Base-by-base conservation (phyloP, 768 basidiomycete species). In the Xerocomus spinulosus region DNA sequence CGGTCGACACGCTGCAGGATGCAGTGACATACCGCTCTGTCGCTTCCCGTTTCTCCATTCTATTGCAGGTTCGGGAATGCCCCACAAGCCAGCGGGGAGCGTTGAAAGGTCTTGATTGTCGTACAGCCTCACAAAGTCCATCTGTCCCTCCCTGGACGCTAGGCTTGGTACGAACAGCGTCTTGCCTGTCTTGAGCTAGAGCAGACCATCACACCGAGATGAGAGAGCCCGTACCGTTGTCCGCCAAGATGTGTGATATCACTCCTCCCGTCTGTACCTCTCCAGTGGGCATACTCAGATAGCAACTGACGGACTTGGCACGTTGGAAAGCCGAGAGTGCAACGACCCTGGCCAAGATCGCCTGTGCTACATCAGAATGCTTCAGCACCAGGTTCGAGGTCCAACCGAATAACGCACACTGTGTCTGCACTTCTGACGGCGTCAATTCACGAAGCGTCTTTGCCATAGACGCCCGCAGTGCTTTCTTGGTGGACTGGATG, bases 221-320 rank as follows among this genome's bases (percentile, higher is more conserved):
- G 34, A 25, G 24, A 46, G 13, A 44, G 14, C 40, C 12, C 78
- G 36, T 49, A 87, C 87, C 80, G 9, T 68, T 44, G 56, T 65
- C 63, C 18, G 69, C 59, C n/a, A 89, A 61, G 45, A 89, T 74
- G 13, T 70, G 70, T 10, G 73, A 61, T 10, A 79, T 72, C 29
- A 90, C 53, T 0, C 60, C 58, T 4, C 72, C 58, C 0, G 88
- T 90, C 56, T 83, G 75, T 21, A 82, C 71, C 56, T 91, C 88
- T 4, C 76, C 84, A 2, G 74, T 62, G 10, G 85, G 85, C 88
- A 91, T 89, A 65, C 80, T 89, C 34, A 91, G 71, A 62, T 85
- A 91, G 63, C 88, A 91, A 68, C 85, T 82, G 25, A 89, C 62
- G 5, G 71, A 70, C 42, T 64, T 73, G 42, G 73, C 74, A 32